Percentiles rank a stretch among this genome's conserved stretches.
Evolutionary conservation across 2,329 filamentous ascomycete species (phyloP).

Genomic region (Fusarium stilboides): DNA sequence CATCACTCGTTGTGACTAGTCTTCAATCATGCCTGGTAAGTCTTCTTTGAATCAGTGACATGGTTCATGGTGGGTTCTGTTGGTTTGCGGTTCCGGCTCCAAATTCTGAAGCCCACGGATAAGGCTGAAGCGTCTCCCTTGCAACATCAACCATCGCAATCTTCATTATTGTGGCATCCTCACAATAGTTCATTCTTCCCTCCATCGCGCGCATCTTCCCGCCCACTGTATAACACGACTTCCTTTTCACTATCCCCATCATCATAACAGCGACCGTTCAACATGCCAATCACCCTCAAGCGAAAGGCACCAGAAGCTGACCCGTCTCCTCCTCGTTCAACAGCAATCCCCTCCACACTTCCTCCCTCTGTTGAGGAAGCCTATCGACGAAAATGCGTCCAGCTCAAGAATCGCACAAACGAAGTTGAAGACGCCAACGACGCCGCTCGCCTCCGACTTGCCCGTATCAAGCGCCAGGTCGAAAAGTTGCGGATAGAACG

Average conservation of each 20-base stretch:
- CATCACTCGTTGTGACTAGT: conserved; percentile 9
- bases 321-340: conserved; percentile 50
- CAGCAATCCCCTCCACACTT: conserved; percentile 71
- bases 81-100: conserved; percentile 34
- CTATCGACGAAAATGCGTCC: conserved; percentile 96
- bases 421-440: conserved; percentile 96
- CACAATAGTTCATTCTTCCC: conserved; percentile 13
- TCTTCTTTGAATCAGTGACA: conserved; percentile 15
- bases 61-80: conserved; percentile 36
- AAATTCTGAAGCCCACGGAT: conserved; percentile 25
- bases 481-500: conserved; percentile 93
- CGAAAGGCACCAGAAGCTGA: conserved; percentile 57
- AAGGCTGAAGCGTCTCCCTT: conserved; percentile 40
- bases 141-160: conserved; percentile 23
- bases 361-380: conserved; percentile 95
- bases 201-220: conserved; percentile 9
- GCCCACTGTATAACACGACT: conserved; percentile 12
- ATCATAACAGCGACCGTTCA: conserved; percentile 20
- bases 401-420: conserved; percentile 90
- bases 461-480: conserved; percentile 85
- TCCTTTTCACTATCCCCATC: conserved; percentile 22
- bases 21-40: conserved; percentile 42
- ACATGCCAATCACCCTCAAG: conserved; percentile 55
- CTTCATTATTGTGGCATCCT: conserved; percentile 9
- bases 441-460: conserved; percentile 82